phyloP scores from a whole-genome alignment of 805 yeast genomes.

The Ogataea methylovora region DNA sequence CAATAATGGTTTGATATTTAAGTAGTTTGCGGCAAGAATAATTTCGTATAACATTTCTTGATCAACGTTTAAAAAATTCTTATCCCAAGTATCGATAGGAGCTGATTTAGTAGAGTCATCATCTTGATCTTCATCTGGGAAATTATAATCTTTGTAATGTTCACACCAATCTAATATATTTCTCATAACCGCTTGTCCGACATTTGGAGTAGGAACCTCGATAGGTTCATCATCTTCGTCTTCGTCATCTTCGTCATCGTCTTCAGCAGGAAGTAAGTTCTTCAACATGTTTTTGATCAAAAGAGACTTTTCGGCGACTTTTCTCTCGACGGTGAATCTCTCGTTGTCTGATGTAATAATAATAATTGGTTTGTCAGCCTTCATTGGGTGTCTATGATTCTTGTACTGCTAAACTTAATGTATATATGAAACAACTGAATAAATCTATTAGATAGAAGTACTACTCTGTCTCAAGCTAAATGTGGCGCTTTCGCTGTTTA shows the following conservation, averaged over 20 bases:
- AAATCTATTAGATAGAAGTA: too few species aligned
- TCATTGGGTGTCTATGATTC: not conserved
- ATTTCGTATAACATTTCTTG: conserved; percentile 83
- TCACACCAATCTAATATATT: conserved; percentile 96
- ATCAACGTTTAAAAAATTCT: conserved; percentile 86
- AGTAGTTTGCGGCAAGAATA: conserved; percentile 72
- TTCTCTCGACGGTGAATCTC: conserved; percentile 64
- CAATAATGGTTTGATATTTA: conserved; percentile 66
- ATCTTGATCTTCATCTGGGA: conserved; percentile 73
- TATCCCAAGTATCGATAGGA: conserved; percentile 94
- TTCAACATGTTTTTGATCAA: conserved; percentile 81
- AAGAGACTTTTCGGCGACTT: conserved; percentile 81
- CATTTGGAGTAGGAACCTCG: conserved; percentile 78
- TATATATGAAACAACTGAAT: too few species aligned
- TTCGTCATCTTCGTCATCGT: conserved; percentile 30
- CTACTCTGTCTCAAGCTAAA: too few species aligned
- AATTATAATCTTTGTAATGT: conserved; percentile 76
- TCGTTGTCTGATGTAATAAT: conserved; percentile 78
- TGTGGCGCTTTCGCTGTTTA: too few species aligned
- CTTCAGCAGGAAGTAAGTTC: conserved; percentile 38
- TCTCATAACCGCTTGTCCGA: conserved; percentile 70
- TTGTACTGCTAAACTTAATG: too few species aligned
- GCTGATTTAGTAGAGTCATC: conserved; percentile 82
- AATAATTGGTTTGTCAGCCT: conserved; percentile 13
- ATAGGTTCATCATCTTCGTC: conserved; percentile 52